Evolutionary conservation across 768 basidiomycete genomes (phyloP).

Genomic region (Lactifluus pinguis): DNA sequence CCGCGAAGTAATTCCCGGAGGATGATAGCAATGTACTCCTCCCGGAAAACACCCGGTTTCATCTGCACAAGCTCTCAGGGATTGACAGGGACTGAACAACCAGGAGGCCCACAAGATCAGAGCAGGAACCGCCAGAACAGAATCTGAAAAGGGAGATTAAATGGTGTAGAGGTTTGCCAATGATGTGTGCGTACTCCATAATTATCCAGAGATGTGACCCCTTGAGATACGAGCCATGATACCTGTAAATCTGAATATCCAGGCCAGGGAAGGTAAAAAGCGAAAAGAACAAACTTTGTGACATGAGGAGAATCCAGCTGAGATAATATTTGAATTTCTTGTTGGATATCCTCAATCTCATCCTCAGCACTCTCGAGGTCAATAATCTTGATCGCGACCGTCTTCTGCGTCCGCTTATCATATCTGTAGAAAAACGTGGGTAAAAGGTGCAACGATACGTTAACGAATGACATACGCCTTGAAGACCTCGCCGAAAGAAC

Average conservation of each 20-base stretch:
- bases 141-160: slow-evolving; percentile 43
- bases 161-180: background rate
- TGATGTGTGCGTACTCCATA: slow-evolving; percentile 63
- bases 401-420: slow-evolving; percentile 91
- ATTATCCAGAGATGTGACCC: slow-evolving; percentile 98
- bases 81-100: slow-evolving; percentile 14
- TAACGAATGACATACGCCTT: slow-evolving; percentile 60
- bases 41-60: slow-evolving; percentile 96
- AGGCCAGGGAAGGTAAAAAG: slow-evolving; percentile 19
- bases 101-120: slow-evolving; percentile 66
- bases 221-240: slow-evolving; percentile 93
- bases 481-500: slow-evolving; percentile 98
- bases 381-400: slow-evolving; percentile 99
- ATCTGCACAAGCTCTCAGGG: slow-evolving; percentile 46
- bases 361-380: slow-evolving; percentile 98
- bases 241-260: slow-evolving; percentile 37
- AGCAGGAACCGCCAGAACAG: slow-evolving; percentile 96
- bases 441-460: slow-evolving; percentile 3
- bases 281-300: slow-evolving; percentile 62
- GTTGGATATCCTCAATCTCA: slow-evolving; percentile 99
- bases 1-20: slow-evolving; percentile 86
- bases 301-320: slow-evolving; percentile 95
- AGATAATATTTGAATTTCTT: slow-evolving; percentile 96
- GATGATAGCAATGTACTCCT: slow-evolving; percentile 98
- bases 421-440: slow-evolving; percentile 43